Base-by-base conservation (phyloP, 2,329 filamentous ascomycete species). In the Aureobasidium namibiae region DNA sequence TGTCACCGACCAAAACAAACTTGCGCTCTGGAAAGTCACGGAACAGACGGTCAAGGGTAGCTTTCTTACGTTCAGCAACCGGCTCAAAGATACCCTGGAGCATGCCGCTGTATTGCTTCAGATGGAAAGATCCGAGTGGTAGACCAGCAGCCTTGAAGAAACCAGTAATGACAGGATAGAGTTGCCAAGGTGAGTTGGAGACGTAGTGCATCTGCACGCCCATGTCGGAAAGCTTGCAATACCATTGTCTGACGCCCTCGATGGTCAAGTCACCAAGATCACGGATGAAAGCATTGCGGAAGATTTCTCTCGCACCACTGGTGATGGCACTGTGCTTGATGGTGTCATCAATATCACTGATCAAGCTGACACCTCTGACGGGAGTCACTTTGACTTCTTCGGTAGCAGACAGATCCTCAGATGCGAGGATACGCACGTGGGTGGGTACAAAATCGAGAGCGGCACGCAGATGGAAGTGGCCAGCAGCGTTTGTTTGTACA, bases 181-280 rank as follows among this genome's bases (percentile, higher is more conserved):
- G 80, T 71, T 99, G 95, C 95, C 95, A 99, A 0, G 94, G 94
- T 53, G 92, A 95, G 73, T 99, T 99, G n/a, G 94, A 99, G 64
- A 96, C 95, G 72, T 99, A 99, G 70, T 99, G 95, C 56, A 99
- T 82, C 66, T 86, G 84, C 24, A 97, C 92, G 18, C 92, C 91
- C 75, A 92, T 84, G 21, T 85, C 79, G 39, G 88, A 81, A 74
- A 99, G 80, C 21, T 79, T 79, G 36, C 79, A 84, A 69, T 97
- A 99, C 92, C 94, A 97, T 63, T 95, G 90, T 60, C 80, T 83
- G 21, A 97, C 92, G 2, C 94, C 94, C 16, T 91, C 87, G 23
- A 99, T 85, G 0, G 85, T 90, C 46, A 97, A 78, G 61, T 92
- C 90, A 3, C 75, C 79, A 1, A 97, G 77, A 45, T 96, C 90